Base-by-base conservation (phyloP, 148 eudicot genomes). In the Fagopyrum esculentum region DNA sequence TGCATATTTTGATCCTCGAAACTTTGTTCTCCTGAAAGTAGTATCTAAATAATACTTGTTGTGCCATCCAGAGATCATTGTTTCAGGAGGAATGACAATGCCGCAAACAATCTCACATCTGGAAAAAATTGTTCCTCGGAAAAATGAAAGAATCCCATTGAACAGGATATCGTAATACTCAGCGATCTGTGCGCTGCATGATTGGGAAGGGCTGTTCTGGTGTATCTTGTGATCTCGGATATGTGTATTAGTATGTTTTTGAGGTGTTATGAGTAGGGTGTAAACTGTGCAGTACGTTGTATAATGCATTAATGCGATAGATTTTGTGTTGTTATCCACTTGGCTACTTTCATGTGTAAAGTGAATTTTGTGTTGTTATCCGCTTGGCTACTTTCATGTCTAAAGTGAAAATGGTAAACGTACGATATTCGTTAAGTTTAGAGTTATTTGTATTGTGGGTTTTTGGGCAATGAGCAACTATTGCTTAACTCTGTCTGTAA, bases 1-100 rank as follows among this genome's bases (percentile, higher is more conserved):
- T 19, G 11, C 12, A 57, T 19, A 57, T 7, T 7, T 30, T 57
- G 11, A 57, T 11, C 30, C 30, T 57, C 4, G 7, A 7, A 22
- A 59, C 66, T 59, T 4, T 11, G 3, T 51, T 51, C 15, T 10
- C 40, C 40, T 17, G 6, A 17, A 56, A 17, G 17, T 17, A 56
- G 61, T n/a, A 56, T 56, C 29, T 17, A 56, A 57, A 26, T 19
- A 57, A 57, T 19, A 17, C 1, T 57, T 48, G 6, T 44, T 35
- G 48, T 61, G 54, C 43, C 15, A 29, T 40, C 29, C 94, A 92
- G 97, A 92, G 81, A 92, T 92, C 72, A 92, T 92, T 75, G 95
- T 92, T 51, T 92, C 97, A 52, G 97, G 94, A n/a, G 97, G 97
- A 26, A 92, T 92, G 97, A 89, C 95, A 12, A 92, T 92, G 97